Percentiles rank a stretch among this genome's conserved stretches.
Conservation (phyloP, 805 yeast species). For the Isabelozyma gotoi region DNA sequence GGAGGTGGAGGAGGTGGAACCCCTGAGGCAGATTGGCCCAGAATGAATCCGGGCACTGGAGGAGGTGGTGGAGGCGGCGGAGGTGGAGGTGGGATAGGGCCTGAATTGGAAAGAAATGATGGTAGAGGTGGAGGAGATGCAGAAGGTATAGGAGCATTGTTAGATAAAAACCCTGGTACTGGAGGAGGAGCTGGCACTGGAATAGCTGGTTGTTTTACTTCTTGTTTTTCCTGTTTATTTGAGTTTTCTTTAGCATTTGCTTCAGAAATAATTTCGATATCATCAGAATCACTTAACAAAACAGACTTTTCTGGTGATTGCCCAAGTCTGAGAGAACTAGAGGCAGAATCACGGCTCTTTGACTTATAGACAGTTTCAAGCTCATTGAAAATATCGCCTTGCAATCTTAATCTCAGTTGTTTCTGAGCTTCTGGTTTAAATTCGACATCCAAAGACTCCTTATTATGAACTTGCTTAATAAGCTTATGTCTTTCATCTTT, state of each 20-base stretch:
- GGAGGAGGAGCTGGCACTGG: slow-evolving; percentile 14
- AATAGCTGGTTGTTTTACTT: slow-evolving; percentile 1
- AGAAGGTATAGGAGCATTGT: slow-evolving; percentile 7
- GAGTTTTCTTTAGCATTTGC: not conserved
- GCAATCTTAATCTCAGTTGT: not conserved
- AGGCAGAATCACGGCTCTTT: not conserved
- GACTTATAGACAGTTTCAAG: not conserved
- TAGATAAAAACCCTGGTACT: slow-evolving; percentile 7
- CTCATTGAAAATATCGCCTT: not conserved
- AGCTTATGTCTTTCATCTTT: slow-evolving; percentile 15
- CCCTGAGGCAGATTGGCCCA: not conserved
- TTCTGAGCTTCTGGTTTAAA: not conserved
- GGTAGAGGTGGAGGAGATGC: slow-evolving; percentile 27
- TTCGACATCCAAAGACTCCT: too few species aligned
- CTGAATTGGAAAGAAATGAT: slow-evolving; percentile 5
- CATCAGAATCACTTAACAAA: too few species aligned
- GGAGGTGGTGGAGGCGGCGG: slow-evolving; percentile 20
- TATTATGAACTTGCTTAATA: slow-evolving; percentile 3
- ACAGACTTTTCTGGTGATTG: not conserved
- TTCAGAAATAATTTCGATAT: not conserved
- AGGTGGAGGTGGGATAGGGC: slow-evolving; percentile 10
- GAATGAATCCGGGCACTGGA: slow-evolving; percentile 18
- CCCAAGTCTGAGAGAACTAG: not conserved
- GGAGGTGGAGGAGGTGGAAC: slow-evolving; percentile 13
- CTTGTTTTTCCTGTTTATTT: not conserved